phyloP scores from a whole-genome alignment of 2,329 filamentous ascomycete species.

The Blastomyces silverae region DNA sequence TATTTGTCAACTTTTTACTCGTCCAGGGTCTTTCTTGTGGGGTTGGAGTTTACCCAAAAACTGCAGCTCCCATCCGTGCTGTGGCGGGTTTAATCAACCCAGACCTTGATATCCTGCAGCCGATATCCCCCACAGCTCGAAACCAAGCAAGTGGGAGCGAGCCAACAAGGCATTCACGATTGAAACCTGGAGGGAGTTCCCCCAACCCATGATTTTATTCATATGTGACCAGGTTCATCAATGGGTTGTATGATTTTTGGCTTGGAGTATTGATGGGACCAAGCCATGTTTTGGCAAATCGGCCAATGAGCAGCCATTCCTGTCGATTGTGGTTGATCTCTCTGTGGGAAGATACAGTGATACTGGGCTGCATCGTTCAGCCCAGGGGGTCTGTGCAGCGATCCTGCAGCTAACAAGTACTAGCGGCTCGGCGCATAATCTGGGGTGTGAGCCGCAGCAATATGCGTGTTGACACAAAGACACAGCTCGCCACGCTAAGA shows the following conservation, averaged over 20 bases:
- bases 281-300: slow-evolving; percentile 5
- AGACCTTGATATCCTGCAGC: background rate
- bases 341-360: background rate
- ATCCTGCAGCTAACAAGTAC: background rate
- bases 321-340: background rate
- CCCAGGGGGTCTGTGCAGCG: slow-evolving; percentile 6
- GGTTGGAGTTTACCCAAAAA: background rate
- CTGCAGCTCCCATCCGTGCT: background rate
- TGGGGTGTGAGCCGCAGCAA: background rate
- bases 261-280: slow-evolving; percentile 5
- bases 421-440: slow-evolving; percentile 6
- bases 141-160: background rate
- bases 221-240: background rate
- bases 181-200: background rate
- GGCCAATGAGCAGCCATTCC: background rate
- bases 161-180: background rate
- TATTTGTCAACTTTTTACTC: background rate
- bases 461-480: too few species aligned
- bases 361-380: background rate
- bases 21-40: background rate
- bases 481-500: background rate
- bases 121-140: background rate
- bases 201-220: background rate
- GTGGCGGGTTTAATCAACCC: background rate
- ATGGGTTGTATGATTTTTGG: background rate